Base-by-base conservation (phyloP, 306 rosid genomes). In the Biancaea sappan region DNA sequence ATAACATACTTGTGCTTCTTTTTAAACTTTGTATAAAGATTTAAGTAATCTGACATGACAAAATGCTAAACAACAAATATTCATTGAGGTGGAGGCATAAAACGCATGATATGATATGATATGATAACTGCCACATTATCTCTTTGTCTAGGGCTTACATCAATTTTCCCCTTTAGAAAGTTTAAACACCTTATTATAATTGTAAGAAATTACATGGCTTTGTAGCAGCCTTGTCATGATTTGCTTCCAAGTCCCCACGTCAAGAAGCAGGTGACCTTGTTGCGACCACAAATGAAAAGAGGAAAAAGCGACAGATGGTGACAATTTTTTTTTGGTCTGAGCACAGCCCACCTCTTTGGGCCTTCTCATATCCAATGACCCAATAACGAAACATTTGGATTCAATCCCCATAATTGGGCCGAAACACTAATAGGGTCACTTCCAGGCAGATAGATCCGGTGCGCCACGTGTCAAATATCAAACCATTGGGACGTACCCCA, bases 81-180 rank as follows among this genome's bases (percentile, higher is more conserved):
- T 41, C 22, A 65, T 24, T 65, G 13, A 29, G 47, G 22, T 58
- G 18, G 26, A 9, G 32, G 52, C 13, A 12, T 72, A n/a, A 26
- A 46, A 44, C 31, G 6, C n/a, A 43, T 28, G 69, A 58, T 58
- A 47, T 3, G 69, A 58, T 58, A 47, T 3, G 34, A 43, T 31
- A 58, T 41, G 69, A 18, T 18, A 43, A 44, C 68, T 43, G 4
- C 68, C 77, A 38, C 56, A 41, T 66, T 41, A 44, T 44, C 38
- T 34, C 48, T 21, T 37, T 1, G 8, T 31, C 10, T 18, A n/a
- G 21, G 22, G 1, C 5, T 2, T 35, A 18, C 29, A 18, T 18
- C 13, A 6, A 1, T 48, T 18, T 18, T 6, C 26, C 18, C 68
- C 22, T 3, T 61, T 16, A 10, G 9, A 3, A 32, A 4, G 1